Conservation (phyloP, 768 basidiomycete genomes). For the Amanita jacksonii region DNA sequence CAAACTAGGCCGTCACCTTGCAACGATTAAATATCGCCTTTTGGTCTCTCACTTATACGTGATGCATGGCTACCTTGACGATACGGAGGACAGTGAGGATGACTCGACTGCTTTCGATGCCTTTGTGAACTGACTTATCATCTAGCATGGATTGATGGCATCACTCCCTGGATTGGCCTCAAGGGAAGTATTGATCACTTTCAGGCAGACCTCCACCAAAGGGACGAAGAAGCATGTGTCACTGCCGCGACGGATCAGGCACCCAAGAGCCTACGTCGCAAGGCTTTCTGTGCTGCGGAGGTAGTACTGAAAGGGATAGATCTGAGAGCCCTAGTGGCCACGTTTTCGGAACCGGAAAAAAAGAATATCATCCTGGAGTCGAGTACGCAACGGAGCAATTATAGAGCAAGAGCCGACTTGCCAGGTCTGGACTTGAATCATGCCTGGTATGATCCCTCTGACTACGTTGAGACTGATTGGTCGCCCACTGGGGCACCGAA, state of each 20-base stretch:
- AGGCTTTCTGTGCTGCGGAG: conserved; percentile 84
- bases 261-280: conserved; percentile 58
- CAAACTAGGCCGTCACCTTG: conserved; percentile 82
- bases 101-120: background rate
- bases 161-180: conserved; percentile 72
- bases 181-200: conserved; percentile 78
- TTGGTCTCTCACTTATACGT: conserved; percentile 70
- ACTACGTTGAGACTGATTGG: conserved; percentile 78
- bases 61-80: conserved; percentile 81
- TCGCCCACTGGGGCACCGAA: conserved; percentile 40
- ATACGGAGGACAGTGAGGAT: conserved; percentile 52
- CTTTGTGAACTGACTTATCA: conserved; percentile 8
- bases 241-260: conserved; percentile 46
- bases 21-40: conserved; percentile 87
- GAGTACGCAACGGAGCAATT: conserved; percentile 37
- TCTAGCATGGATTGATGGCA: conserved; percentile 68
- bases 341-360: conserved; percentile 67
- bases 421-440: conserved; percentile 34
- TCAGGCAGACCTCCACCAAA: conserved; percentile 87
- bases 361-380: conserved; percentile 39
- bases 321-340: conserved; percentile 68
- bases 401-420: conserved; percentile 36
- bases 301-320: conserved; percentile 70
- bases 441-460: conserved; percentile 69
- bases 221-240: conserved; percentile 69